Percentiles rank a stretch among this genome's conserved stretches.
These are phyloP conservation scores for Dothideomycetes sp. DNA, from an alignment of 2,329 filamentous ascomycete species.

Conservation along the genomic window DNA sequence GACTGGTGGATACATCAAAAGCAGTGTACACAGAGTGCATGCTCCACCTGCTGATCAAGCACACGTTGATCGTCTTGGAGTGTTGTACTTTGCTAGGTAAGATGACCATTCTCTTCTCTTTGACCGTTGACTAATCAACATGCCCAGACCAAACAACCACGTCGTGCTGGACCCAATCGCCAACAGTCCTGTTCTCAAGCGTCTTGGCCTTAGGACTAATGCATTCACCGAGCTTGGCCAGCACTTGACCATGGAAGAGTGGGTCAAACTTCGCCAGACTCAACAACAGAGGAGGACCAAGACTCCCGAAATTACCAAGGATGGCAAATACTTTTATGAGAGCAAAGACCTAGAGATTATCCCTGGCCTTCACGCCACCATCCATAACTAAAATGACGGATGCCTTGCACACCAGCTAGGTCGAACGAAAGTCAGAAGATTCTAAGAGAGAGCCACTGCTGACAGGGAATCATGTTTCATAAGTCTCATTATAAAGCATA, in stretches of 20 bases:
- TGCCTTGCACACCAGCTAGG: too few species aligned
- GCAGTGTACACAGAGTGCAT: conserved; percentile 37
- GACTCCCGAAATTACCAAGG: conserved; percentile 25
- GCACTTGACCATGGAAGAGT: conserved; percentile 34
- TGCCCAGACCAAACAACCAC: conserved; percentile 25
- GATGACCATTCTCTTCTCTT: conserved; percentile 12
- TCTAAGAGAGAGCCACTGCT: background rate
- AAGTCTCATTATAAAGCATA: background rate
- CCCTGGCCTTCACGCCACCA: conserved; percentile 17
- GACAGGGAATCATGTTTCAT: too few species aligned
- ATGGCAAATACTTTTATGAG: conserved; percentile 24
- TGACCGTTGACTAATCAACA: too few species aligned
- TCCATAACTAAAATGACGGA: conserved; percentile 20
- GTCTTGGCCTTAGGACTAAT: conserved; percentile 20
- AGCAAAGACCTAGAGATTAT: conserved; percentile 26
- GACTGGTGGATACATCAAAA: conserved; percentile 34
- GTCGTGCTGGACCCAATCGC: conserved; percentile 27
- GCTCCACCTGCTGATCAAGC: conserved; percentile 38
- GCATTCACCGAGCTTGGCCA: conserved; percentile 20
- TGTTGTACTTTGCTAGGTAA: conserved; percentile 42
- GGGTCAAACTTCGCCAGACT: conserved; percentile 25
- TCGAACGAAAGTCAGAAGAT: background rate
- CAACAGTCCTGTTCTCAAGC: conserved; percentile 24
- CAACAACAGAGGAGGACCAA: conserved; percentile 27
- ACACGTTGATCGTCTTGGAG: conserved; percentile 36